phyloP scores from a whole-genome alignment of 495 filamentous ascomycete species.

The Aspergillus avenaceus region DNA sequence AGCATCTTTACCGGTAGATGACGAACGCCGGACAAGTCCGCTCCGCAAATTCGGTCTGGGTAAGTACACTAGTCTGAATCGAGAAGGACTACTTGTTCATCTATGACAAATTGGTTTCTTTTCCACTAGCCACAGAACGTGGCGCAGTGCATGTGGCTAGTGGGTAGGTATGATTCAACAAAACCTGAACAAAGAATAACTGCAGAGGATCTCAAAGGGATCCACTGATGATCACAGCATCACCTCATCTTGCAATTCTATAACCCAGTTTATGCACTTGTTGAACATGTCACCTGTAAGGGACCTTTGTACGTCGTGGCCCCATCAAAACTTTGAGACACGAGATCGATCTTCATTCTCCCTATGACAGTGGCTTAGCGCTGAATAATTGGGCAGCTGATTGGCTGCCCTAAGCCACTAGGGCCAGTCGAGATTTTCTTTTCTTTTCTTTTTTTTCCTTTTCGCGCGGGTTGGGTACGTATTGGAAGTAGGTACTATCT shows the following conservation, averaged over 20 bases:
- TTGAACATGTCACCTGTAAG: constrained; percentile 17
- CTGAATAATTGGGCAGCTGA: not conserved
- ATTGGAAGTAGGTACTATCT: not conserved
- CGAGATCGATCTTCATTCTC: constrained; percentile 8
- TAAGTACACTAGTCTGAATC: not conserved
- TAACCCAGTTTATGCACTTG: not conserved
- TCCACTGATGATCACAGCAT: not conserved
- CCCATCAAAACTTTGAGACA: constrained; percentile 11
- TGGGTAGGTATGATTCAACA: not conserved
- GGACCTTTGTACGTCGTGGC: constrained; percentile 6
- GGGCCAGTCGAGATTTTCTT: not conserved
- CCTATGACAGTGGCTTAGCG: not conserved
- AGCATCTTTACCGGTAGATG: not conserved
- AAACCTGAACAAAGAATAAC: not conserved
- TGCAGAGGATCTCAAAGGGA: not conserved
- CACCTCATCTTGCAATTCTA: not conserved
- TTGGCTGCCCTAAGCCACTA: constrained; percentile 1
- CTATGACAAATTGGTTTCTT: constrained; percentile 1
- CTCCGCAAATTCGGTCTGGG: not conserved
- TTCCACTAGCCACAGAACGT: not conserved
- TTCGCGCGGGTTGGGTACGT: not conserved
- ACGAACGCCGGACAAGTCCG: constrained; percentile 6
- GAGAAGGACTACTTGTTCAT: not conserved
- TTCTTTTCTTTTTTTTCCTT: too few species aligned
- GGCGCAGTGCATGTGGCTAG: not conserved